Percentiles rank a stretch among this genome's conserved stretches.
Evolutionary conservation across 2,329 filamentous ascomycete species (phyloP).

Genomic region (Diaporthe caulivora): DNA sequence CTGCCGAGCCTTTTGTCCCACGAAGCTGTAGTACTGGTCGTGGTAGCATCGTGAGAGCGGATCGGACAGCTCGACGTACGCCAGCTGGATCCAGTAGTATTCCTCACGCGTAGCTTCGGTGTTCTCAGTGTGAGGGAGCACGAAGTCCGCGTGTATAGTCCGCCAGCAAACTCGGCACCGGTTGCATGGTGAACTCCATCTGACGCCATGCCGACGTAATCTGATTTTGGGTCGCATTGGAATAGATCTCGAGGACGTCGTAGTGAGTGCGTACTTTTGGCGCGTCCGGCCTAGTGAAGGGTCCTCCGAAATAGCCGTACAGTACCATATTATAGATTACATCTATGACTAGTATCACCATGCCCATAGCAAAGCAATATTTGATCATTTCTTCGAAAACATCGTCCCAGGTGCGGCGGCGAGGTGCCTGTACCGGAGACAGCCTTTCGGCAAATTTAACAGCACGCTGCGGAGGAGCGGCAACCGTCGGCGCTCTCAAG

Average conservation of each 20-base stretch:
- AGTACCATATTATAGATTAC: not conserved
- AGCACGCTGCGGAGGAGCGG: not conserved
- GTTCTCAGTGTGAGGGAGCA: no score
- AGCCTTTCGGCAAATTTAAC: not conserved
- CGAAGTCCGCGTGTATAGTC: not conserved
- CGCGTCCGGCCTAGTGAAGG: not conserved
- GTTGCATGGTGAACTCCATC: no score
- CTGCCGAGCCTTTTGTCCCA: not conserved
- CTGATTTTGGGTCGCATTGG: not conserved
- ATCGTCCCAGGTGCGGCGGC: not conserved
- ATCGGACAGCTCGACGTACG: not conserved
- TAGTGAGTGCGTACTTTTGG: not conserved
- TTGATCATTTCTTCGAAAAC: no score
- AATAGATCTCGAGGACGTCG: not conserved
- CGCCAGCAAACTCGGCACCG: no score
- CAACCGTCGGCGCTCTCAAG: not conserved
- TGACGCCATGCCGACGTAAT: not conserved
- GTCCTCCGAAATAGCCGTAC: not conserved
- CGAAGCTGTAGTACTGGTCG: not conserved
- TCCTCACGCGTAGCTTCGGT: not conserved
- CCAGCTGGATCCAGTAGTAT: not conserved
- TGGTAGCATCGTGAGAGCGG: slow-evolving; percentile 8
- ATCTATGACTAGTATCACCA: not conserved
- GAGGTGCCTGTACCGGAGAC: not conserved
- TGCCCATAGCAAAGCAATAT: no score